Conservation (phyloP, 768 basidiomycete genomes). For the Russula lepida region DNA sequence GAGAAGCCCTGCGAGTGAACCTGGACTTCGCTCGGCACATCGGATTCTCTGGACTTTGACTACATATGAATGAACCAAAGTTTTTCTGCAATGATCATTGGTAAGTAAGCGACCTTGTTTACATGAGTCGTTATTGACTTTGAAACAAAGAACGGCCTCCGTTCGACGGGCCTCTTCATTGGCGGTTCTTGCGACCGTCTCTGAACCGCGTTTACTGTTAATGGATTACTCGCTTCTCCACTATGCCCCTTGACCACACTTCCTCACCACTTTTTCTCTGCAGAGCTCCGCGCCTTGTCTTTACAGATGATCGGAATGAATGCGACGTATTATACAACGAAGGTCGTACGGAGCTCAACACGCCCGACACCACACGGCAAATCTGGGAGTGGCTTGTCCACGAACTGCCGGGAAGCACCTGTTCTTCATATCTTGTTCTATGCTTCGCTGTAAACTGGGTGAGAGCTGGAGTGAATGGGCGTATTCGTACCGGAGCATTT, state of each 20-base stretch:
- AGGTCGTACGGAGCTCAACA: slow-evolving; percentile 57
- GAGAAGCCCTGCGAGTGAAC: slow-evolving; percentile 25
- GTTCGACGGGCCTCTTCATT: slow-evolving; percentile 44
- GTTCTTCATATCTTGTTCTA: slow-evolving; percentile 62
- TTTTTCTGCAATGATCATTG: slow-evolving; percentile 52
- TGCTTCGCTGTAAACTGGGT: slow-evolving; percentile 41
- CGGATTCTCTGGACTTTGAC: slow-evolving; percentile 56
- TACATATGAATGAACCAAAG: slow-evolving; percentile 59
- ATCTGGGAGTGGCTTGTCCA: no score
- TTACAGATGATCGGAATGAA: slow-evolving; percentile 56
- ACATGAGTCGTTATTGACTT: neutral
- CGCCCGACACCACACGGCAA: no score
- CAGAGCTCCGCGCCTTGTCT: slow-evolving; percentile 46
- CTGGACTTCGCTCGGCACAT: slow-evolving; percentile 43
- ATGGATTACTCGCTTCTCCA: slow-evolving; percentile 56
- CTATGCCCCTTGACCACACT: no score
- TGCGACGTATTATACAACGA: slow-evolving; percentile 47
- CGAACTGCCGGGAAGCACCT: slow-evolving; percentile 62
- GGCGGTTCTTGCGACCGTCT: slow-evolving; percentile 46
- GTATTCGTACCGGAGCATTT: slow-evolving; percentile 60
- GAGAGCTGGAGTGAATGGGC: slow-evolving; percentile 73
- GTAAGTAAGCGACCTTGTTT: neutral
- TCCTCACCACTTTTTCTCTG: neutral
- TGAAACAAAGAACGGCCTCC: slow-evolving; percentile 38
- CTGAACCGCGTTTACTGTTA: slow-evolving; percentile 61